Percentiles rank a stretch among this genome's conserved stretches.
These are phyloP conservation scores for Penstemon newberryi DNA, from an alignment of 257 asterid genomes.

Conservation along the genomic window DNA sequence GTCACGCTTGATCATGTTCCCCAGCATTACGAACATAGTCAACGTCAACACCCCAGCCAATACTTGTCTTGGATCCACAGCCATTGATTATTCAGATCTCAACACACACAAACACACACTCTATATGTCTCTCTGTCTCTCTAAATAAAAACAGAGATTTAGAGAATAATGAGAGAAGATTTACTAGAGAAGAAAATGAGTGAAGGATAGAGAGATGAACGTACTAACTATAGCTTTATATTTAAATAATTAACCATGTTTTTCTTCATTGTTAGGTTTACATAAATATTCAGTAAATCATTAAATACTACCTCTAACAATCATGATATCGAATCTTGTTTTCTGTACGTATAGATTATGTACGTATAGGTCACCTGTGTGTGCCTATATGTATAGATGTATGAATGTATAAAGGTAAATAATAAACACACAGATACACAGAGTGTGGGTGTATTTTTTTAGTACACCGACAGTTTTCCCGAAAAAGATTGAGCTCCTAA, in stretches of 20 bases:
- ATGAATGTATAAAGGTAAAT: too few species aligned
- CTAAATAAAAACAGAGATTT: neutral
- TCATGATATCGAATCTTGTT: too few species aligned
- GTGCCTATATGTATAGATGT: neutral
- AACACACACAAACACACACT: neutral
- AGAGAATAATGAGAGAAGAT: too few species aligned
- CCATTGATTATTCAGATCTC: slow-evolving; percentile 38
- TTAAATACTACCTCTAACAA: neutral
- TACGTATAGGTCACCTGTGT: neutral
- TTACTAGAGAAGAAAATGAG: neutral
- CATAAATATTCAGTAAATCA: neutral
- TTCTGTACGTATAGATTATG: neutral
- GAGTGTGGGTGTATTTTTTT: neutral
- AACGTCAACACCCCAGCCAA: slow-evolving; percentile 53
- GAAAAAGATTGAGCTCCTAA: slow-evolving; percentile 28
- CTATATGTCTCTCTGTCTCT: slow-evolving; percentile 17
- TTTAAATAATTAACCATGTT: neutral
- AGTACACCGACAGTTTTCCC: slow-evolving; percentile 16
- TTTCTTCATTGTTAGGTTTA: too few species aligned
- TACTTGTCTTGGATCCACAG: slow-evolving; percentile 52
- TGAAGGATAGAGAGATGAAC: neutral
- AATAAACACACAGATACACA: neutral
- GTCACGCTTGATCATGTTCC: slow-evolving; percentile 58
- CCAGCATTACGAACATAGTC: slow-evolving; percentile 64
- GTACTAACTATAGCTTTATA: neutral